Evolutionary conservation across 139 green algal genomes (phyloP), one percentile per base, ranked within the genome.

Genomic region (Cymbomonas tetramitiformis): DNA sequence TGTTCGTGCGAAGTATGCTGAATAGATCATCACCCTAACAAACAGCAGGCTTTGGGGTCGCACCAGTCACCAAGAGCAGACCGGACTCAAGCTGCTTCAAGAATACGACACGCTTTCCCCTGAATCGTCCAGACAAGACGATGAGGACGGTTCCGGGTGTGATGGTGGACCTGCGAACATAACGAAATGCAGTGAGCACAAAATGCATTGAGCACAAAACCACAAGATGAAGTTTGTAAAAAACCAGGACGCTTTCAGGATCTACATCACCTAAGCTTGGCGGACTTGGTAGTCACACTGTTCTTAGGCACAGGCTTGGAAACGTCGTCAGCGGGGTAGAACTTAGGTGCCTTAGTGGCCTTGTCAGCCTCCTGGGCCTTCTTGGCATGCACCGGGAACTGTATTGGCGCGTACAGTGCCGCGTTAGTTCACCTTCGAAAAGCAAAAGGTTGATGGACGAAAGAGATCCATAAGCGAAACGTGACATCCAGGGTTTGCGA

Each of bases 101-200:
- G 84, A 93, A 96, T 5, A 99, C 77, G 33, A 93, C 86, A 51
- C 92, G 81, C 85, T 94, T 95, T 65, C 90, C 90, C 85, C 98
- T 99, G 81, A 96, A 96, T 52, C 74, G 79, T 48, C 92, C 92
- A 2, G 89, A 86, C 55, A 99, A 74, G 61, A 99, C 61, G 67
- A 99, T 95, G 18, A 98, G 77, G 19, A 99, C 87, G 6, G 85
- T 94, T 59, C 92, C 92, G 25, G 92, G 91, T 18, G 83, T 92
- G 74, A 99, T 93, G 72, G 72, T 85, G 34, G 76, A 47, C n/a
- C n/a, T n/a, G n/a, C n/a, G 6, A 65, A 48, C 49, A 57, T 33
- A 9, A 33, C 8, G 9, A 10, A 28, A 8, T 9, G 26, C 9
- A 51, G 29, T 10, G 10, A 15, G 29, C 26, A 51, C 9, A 15